Conservation (phyloP, 768 basidiomycete species). For the Leccinum uliginosum region DNA sequence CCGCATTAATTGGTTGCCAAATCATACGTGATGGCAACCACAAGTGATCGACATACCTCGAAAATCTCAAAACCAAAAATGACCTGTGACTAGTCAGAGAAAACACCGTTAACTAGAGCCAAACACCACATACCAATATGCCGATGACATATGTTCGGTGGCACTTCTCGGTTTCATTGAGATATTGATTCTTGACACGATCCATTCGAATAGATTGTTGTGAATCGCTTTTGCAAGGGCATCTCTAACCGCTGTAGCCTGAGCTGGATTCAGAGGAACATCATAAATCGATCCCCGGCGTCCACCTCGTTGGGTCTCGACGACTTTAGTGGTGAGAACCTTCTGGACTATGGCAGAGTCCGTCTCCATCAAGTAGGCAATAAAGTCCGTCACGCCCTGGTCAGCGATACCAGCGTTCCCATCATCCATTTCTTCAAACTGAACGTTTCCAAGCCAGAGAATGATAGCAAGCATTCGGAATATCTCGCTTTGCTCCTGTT, state of each 20-base stretch:
- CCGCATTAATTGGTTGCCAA: slow-evolving; percentile 19
- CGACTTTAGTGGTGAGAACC: slow-evolving; percentile 74
- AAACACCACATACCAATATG: slow-evolving; percentile 59
- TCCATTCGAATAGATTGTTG: slow-evolving; percentile 99
- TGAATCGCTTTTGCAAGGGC: slow-evolving; percentile 95
- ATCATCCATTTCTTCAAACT: slow-evolving; percentile 83
- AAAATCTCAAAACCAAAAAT: slow-evolving; percentile 99
- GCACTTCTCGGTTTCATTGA: slow-evolving; percentile 88
- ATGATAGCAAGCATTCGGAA: slow-evolving; percentile 88
- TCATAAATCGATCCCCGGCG: slow-evolving; percentile 95
- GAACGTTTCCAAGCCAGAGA: slow-evolving; percentile 95
- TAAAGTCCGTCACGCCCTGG: slow-evolving; percentile 87
- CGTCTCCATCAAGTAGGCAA: slow-evolving; percentile 90
- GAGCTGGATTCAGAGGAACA: slow-evolving; percentile 89
- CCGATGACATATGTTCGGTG: slow-evolving; percentile 82
- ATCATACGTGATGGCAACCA: not conserved
- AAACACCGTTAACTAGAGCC: not conserved
- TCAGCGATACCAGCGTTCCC: slow-evolving; percentile 83
- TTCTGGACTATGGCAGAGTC: slow-evolving; percentile 79
- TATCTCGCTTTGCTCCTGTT: slow-evolving; percentile 85
- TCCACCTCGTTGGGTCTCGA: slow-evolving; percentile 93
- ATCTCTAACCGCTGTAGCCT: slow-evolving; percentile 84
- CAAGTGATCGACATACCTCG: slow-evolving; percentile 51
- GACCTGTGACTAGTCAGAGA: slow-evolving; percentile 47
- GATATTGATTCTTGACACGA: slow-evolving; percentile 90